Evolutionary conservation across 1,284 basidiomycete genomes (phyloP), one percentile per base, ranked within the genome.

Genomic region (Apiotrichum gamsii): DNA sequence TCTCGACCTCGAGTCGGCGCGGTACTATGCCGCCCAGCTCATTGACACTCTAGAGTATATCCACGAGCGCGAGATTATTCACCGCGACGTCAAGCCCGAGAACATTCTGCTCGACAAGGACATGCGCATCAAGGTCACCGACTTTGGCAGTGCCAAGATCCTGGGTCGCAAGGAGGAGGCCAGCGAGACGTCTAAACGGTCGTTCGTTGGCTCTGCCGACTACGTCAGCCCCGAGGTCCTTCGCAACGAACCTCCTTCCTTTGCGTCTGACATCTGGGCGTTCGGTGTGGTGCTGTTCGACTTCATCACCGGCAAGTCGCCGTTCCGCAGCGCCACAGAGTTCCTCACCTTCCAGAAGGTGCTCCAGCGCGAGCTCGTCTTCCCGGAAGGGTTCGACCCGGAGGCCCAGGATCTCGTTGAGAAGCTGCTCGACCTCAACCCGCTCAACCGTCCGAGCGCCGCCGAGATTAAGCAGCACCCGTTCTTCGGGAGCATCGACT

Each of bases 121-220:
- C 18, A 87, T 83, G 74, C 82, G 90, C 42, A 82, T 96, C 69
- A 96, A 94, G 72, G 82, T 99, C 18, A 90, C 93, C 23, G 95
- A 99, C 72, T 98, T 98, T 72, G 95, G 95, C 10, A 95, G 90
- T 16, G 91, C 90, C 28, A 94, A 94, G 74, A 78, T 94, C 56
- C 75, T 91, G 39, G 80, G 82, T 56, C 69, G 66, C 50, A 59
- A 68, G 54, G 50, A 80, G 14, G 76, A 75, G 47, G 29, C 33
- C 3, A 47, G 51, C 34, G 45, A 51, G 8, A 56, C 43, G 3
- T 48, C 53, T 19, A 74, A 72, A 49, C 59, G 72, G 8, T 90
- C 89, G 0, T 98, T 95, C 72, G 95, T 98, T 19, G 94, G 94
- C 10, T 95, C 93, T 1, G 90, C 94, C 0, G 90, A 96, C 61